phyloP scores from a whole-genome alignment of 495 filamentous ascomycete species.

The Astrothelium macrocarpum region DNA sequence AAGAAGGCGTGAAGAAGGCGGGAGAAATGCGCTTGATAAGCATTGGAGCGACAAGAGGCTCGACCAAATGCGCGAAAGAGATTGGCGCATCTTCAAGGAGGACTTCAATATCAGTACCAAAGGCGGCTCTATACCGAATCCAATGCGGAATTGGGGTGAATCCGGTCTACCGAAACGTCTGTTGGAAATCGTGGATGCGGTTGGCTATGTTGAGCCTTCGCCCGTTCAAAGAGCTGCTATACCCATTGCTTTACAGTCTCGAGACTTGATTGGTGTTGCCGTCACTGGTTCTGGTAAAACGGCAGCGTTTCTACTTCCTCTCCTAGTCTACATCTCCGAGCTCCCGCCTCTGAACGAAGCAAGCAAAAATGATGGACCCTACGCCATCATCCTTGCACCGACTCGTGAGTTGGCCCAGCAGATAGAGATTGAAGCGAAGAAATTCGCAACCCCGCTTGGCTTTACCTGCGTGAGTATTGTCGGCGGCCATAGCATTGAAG shows the following conservation, averaged over 20 bases:
- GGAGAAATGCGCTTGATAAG: slow-evolving; percentile 63
- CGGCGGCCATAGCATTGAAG: slow-evolving; percentile 90
- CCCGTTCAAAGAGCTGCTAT: slow-evolving; percentile 91
- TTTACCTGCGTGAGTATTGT: slow-evolving; percentile 97
- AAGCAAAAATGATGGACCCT: slow-evolving; percentile 93
- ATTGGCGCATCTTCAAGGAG: slow-evolving; percentile 99
- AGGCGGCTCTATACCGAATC: slow-evolving; percentile 81
- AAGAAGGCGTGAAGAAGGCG: slow-evolving; percentile 63
- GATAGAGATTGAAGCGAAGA: slow-evolving; percentile 89
- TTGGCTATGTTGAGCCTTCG: slow-evolving; percentile 89
- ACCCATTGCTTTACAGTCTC: slow-evolving; percentile 83
- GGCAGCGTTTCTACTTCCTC: slow-evolving; percentile 83
- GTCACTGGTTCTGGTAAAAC: slow-evolving; percentile 99
- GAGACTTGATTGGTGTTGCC: slow-evolving; percentile 95
- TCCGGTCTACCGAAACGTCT: slow-evolving; percentile 70
- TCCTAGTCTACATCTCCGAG: slow-evolving; percentile 94
- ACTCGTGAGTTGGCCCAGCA: slow-evolving; percentile 98
- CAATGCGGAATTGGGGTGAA: slow-evolving; percentile 93
- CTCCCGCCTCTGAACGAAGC: slow-evolving; percentile 74
- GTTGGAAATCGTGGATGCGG: slow-evolving; percentile 70
- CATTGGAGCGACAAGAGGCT: slow-evolving; percentile 97
- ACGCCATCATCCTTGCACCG: slow-evolving; percentile 90
- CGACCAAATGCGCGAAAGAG: slow-evolving; percentile 92
- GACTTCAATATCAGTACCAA: slow-evolving; percentile 97
- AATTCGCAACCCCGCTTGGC: slow-evolving; percentile 83